Evolutionary conservation across 495 filamentous ascomycete genomes (phyloP), one percentile per base, ranked within the genome.

Genomic region (Penicillium atrosanguineum): DNA sequence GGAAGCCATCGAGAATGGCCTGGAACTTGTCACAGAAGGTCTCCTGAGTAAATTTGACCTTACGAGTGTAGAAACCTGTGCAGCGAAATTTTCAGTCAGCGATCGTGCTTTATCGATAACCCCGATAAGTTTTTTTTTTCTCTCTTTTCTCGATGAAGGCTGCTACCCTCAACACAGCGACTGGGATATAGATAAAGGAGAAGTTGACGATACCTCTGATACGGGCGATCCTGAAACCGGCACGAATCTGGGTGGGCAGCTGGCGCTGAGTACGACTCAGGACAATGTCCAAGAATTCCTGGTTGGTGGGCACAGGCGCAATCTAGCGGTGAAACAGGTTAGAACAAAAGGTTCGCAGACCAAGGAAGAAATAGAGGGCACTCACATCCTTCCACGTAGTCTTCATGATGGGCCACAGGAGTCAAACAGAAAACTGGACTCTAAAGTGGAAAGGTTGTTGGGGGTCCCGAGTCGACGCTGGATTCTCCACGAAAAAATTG

Each of bases 31-130:
- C 94, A 48, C 84, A 83, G 72, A 97, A 97, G 39, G 94, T 97
- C 73, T 97, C 92, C 65, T 93, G 86, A n/a, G 94, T 97, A 70
- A 88, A 97, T 71, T 97, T 98, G 80, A 97, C 94, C 74, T 98
- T 97, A 68, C 94, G 83, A 53, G 91, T 96, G 68, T 96, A 96
- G 78, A 96, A 97, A 50, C 85, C 90, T 86, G 58, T 48, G 46
- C 34, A 37, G 26, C 37, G 50, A 59, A 52, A 68, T 55, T 52
- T 60, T 68, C 46, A 53, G 61, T 71, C 55, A 71, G 67, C 50
- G 34, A 58, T 54, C 45, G 29, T 61, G 42, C 55, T 56, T 57
- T 62, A 65, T 65, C 52, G 61, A 61, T 60, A 60, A 61, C 57
- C 51, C 14, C 54, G 53, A 57, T 57, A 52, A 56, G 12, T 14